Evolutionary conservation across 2,329 filamentous ascomycete species (phyloP).

Genomic region (Colletotrichum lindemuthianum): DNA sequence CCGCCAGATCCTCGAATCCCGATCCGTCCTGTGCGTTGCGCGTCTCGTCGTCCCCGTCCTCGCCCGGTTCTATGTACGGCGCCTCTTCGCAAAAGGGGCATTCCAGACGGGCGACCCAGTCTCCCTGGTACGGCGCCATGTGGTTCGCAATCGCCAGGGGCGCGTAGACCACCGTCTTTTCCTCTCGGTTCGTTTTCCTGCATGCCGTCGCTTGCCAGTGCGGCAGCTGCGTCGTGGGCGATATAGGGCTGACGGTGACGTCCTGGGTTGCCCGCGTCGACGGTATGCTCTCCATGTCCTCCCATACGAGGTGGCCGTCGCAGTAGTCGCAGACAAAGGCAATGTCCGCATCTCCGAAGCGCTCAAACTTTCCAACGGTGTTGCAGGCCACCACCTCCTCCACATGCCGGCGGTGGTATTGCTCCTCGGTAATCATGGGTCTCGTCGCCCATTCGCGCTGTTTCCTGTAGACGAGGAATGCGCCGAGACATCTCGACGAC

Average conservation of each 20-base stretch:
- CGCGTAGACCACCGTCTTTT: conserved; percentile 65
- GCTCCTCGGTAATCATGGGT: conserved; percentile 42
- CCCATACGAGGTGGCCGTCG: conserved; percentile 69
- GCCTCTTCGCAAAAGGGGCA: conserved; percentile 68
- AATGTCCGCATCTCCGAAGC: conserved; percentile 63
- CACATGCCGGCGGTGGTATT: conserved; percentile 51
- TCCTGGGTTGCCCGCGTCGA: conserved; percentile 46
- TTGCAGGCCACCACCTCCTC: conserved; percentile 64
- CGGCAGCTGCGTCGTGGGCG: conserved; percentile 39
- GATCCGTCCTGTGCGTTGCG: conserved; percentile 58
- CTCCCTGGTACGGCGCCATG: conserved; percentile 58
- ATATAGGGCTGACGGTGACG: conserved; percentile 12
- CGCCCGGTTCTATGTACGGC: conserved; percentile 51
- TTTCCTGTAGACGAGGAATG: conserved; percentile 62
- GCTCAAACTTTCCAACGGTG: conserved; percentile 63
- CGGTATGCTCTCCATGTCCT: conserved; percentile 64
- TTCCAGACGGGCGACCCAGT: conserved; percentile 62
- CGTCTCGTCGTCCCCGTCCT: conserved; percentile 62
- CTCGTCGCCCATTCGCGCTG: conserved; percentile 51
- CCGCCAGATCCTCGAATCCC: conserved; percentile 59
- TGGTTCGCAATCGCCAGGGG: conserved; percentile 69
- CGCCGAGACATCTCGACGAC: conserved; percentile 63
- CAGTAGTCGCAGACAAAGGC: conserved; percentile 71
- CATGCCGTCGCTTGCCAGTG: conserved; percentile 65
- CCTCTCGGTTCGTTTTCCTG: conserved; percentile 45